phyloP scores from a whole-genome alignment of 2,329 filamentous ascomycete species.

The Ophiostoma sp. region DNA sequence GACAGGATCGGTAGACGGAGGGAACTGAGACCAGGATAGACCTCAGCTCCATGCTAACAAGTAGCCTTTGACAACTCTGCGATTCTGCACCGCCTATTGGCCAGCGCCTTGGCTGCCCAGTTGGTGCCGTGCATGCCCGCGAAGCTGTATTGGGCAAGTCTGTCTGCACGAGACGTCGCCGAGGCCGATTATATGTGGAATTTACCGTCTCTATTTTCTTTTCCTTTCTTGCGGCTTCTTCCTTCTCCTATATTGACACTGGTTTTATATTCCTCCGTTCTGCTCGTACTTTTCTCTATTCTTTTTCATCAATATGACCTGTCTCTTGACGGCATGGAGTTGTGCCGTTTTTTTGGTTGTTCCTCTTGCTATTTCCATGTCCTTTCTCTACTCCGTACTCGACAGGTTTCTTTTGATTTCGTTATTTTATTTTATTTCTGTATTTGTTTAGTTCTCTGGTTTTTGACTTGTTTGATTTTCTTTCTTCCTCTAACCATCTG shows the following conservation, averaged over 20 bases:
- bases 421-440: background rate
- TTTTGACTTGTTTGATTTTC: background rate
- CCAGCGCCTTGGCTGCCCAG: conserved; percentile 5
- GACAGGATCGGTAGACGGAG: no score
- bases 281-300: background rate
- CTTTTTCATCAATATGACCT: no score
- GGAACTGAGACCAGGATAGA: background rate
- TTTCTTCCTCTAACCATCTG: no score
- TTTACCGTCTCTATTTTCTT: background rate
- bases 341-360: no score
- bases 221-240: no score
- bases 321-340: no score
- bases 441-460: background rate
- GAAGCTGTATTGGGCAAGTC: conserved; percentile 18
- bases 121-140: conserved; percentile 13
- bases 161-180: conserved; percentile 1
- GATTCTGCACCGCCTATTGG: conserved; percentile 17
- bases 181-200: background rate
- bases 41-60: conserved; percentile 7
- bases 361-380: background rate
- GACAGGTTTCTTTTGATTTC: background rate
- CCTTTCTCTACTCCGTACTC: background rate
- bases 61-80: conserved; percentile 9
- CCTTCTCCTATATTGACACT: no score
- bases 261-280: background rate